Conservation (phyloP, 805 yeast species). For the Dipodascopsis uninucleata region DNA sequence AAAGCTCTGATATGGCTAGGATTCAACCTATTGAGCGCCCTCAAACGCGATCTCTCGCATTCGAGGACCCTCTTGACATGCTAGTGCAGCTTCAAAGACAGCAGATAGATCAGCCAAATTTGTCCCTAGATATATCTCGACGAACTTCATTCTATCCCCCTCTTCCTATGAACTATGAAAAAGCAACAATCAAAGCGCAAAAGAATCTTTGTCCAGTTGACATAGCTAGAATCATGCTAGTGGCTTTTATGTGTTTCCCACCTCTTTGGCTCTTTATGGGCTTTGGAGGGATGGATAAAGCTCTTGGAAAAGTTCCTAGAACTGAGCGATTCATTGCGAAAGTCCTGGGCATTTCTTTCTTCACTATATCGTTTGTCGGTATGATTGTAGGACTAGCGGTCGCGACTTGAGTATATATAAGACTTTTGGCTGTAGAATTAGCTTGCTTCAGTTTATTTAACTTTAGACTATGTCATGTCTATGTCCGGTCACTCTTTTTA, state of each 20-base stretch:
- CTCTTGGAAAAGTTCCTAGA: conserved; percentile 36
- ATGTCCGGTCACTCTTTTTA: too few relatives aligned
- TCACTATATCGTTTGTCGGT: conserved; percentile 21
- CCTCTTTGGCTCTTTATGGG: conserved; percentile 41
- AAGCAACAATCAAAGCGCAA: conserved; percentile 8
- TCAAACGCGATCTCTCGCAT: too few relatives aligned
- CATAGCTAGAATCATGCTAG: conserved; percentile 29
- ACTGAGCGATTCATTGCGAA: conserved; percentile 35
- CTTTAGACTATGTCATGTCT: too few relatives aligned
- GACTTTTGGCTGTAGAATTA: background rate
- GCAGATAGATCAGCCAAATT: conserved; percentile 1
- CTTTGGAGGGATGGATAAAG: conserved; percentile 38
- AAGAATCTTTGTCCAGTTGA: conserved; percentile 13
- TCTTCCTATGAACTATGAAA: background rate
- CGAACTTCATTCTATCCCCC: background rate
- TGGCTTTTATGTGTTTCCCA: conserved; percentile 35
- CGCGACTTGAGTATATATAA: conserved; percentile 1
- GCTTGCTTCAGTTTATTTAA: background rate
- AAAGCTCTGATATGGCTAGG: too few relatives aligned
- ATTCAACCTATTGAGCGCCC: too few relatives aligned
- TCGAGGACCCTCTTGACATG: conserved; percentile 13
- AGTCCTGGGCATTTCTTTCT: conserved; percentile 33
- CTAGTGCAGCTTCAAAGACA: conserved; percentile 12
- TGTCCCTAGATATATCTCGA: background rate
- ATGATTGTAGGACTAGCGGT: conserved; percentile 29